Evolutionary conservation across 2,329 filamentous ascomycete species (phyloP), one percentile per base, ranked within the genome.

Genomic region (Pseudonectria foliicola): DNA sequence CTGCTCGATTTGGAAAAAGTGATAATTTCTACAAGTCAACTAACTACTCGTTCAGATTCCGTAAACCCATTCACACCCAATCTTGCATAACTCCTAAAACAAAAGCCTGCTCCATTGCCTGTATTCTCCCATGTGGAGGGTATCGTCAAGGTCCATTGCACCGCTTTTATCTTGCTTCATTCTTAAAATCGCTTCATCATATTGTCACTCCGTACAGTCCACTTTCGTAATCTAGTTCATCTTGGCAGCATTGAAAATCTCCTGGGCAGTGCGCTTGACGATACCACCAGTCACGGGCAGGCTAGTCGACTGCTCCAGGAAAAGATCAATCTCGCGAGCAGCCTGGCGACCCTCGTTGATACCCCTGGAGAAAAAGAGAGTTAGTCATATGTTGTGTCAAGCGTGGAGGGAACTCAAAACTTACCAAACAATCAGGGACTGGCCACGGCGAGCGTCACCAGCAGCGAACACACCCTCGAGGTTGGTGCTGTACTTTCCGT

Each of bases 311-410:
- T 82, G 77, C 62, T 85, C 85, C 29, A 96, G 81, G 71, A 78
- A 95, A 34, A 86, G 63, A 61, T 96, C 90, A 37, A 95, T 84
- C 62, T 96, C 89, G 43, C 90, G 84, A 53, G 90, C 90, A 52
- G 84, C 82, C 68, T 92, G 85, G 52, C 90, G 85, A 54, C 90
- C 90, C 67, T 96, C 90, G 59, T 96, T 96, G 71, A 96, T 96
- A 59, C 89, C 90, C 83, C 80, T 84, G 44, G 25, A 21, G 18
- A 21, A n/a, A 34, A 23, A 32, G 10, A 10, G 15, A 45, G 50
- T 70, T 62, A 70, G 64, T 40, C 15, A 34, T 10, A 41, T 33
- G 13, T 27, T 13, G 18, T 33, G 30, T 38, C 35, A 36, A 30
- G 29, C 13, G 33, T 12, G 3, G 10, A 4, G 3, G 10, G 7